Evolutionary conservation across 1,139 yeast genomes (phyloP).

Genomic region (Candida sojae): DNA sequence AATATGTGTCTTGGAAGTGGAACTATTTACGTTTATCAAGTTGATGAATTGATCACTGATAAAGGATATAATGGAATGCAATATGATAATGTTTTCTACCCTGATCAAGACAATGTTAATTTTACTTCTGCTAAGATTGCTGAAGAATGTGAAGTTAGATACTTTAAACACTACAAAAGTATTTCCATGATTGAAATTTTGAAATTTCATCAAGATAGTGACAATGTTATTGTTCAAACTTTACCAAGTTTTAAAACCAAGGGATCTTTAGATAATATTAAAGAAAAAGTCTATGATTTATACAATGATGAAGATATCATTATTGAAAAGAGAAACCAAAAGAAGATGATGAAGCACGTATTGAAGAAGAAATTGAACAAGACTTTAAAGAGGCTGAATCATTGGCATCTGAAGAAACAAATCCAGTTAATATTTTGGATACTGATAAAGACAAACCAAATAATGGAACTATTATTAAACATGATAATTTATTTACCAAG

Average conservation of each 20-base stretch:
- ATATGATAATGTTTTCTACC: conserved; percentile 2
- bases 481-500: conserved; percentile 33
- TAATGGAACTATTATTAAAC: conserved; percentile 12
- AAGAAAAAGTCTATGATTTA: conserved; percentile 15
- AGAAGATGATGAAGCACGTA: conserved; percentile 17
- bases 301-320: conserved; percentile 18
- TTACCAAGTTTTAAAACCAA: conserved; percentile 27
- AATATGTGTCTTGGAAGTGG: conserved; percentile 17
- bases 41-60: conserved; percentile 17
- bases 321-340: conserved; percentile 13
- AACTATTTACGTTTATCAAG: conserved; percentile 25
- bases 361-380: conserved; percentile 32
- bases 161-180: conserved; percentile 15
- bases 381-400: conserved; percentile 38
- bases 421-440: conserved; percentile 23
- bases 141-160: conserved; percentile 13
- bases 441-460: conserved; percentile 8
- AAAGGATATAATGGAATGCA: background rate
- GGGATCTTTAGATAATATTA: background rate
- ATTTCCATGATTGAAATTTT: background rate
- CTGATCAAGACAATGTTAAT: background rate
- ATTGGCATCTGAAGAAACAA: conserved; percentile 29
- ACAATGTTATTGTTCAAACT: conserved; percentile 30
- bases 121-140: background rate
- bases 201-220: conserved; percentile 5